phyloP scores from a whole-genome alignment of 208 protist species.

The Wallacemonas collosoma region DNA sequence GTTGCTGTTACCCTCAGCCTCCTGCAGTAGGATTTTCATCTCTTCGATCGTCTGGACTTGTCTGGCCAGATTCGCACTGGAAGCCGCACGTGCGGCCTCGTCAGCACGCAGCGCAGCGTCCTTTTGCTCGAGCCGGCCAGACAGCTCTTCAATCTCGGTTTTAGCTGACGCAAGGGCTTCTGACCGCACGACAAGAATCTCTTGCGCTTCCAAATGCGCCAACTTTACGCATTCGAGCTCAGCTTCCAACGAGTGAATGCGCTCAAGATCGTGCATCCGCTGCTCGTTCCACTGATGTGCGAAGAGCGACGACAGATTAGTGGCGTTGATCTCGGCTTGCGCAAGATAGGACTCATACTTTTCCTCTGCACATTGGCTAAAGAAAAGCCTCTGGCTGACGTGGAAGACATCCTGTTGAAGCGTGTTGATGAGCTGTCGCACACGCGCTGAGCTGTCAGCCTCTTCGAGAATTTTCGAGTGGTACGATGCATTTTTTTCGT shows the following conservation, averaged over 20 bases:
- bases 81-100: background rate
- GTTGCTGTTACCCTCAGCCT: background rate
- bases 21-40: constrained; percentile 10
- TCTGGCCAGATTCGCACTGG: background rate
- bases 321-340: constrained; percentile 6
- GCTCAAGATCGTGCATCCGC: background rate
- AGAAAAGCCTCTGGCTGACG: background rate
- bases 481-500: constrained; percentile 54
- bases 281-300: background rate
- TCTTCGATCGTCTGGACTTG: background rate
- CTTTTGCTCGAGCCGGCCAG: background rate
- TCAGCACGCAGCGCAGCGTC: background rate
- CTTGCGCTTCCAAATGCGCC: background rate
- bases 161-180: background rate
- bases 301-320: background rate
- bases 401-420: constrained; percentile 5
- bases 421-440: constrained; percentile 23
- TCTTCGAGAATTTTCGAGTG: constrained; percentile 60
- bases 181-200: background rate
- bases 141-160: background rate
- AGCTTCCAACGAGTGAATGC: background rate
- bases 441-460: constrained; percentile 34
- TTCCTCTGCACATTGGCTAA: constrained; percentile 12
- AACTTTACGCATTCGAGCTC: background rate
- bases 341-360: constrained; percentile 9